Evolutionary conservation across 208 protist species (phyloP), one percentile per base, ranked within the genome.

Genomic region (Leishmania major): DNA sequence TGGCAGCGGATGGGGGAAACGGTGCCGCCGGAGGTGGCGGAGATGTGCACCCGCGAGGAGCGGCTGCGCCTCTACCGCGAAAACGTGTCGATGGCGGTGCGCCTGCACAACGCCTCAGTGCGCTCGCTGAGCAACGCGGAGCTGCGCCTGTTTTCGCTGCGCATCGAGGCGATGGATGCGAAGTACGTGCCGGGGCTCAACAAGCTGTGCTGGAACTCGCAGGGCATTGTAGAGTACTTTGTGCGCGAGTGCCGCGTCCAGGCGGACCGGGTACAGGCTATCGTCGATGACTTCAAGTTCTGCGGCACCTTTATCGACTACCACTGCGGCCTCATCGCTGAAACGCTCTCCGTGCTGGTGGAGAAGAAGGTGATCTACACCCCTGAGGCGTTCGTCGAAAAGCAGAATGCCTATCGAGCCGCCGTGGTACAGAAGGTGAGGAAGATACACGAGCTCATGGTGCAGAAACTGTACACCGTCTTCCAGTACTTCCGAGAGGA

Each of bases 31-130:
- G 84, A 92, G 57, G 91, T 98, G 35, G 59, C 85, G 45, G 98
- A 99, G 73, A 96, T 99, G 71, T 92, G 93, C 67, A 84, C 84
- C 43, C 92, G 97, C 62, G 92, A 97, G 80, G 98, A 99, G 75
- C 86, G 96, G 7, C 92, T 99, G 77, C 94, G 98, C 35, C 82
- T 99, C n/a, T 98, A 99, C 73, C 95, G 98, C 59, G 98, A 99
- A 88, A 98, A 98, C 86, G 97, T 99, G n/a, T 87, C 95, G 13
- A 77, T 99, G 28, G 97, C 98, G 40, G 97, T 99, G 13, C 96
- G 98, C 37, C 96, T 98, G 75, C 99, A 99, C 92, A 99, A 99
- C 91, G 80, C 89, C 51, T 98, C 99, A n/a, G 84, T 99, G 37
- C 60, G 90, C 47, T 94, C 92, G 28, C 90, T 99, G 47, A 93